Evolutionary conservation across 2,329 filamentous ascomycete genomes (phyloP), one percentile per base, ranked within the genome.

Genomic region (Monilinia laxa): DNA sequence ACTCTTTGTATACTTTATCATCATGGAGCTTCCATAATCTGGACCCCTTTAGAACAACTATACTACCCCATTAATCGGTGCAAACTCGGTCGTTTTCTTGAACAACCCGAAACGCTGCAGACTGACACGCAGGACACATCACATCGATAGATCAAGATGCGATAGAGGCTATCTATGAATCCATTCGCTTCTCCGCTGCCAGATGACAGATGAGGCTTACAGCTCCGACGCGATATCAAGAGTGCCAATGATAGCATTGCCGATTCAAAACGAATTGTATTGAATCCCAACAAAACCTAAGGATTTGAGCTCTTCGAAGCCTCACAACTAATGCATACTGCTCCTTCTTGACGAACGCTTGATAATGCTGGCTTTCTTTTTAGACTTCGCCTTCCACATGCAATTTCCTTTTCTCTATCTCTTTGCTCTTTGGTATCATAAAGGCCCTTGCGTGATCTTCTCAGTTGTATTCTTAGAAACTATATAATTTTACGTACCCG

Each of bases 121-220:
- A 28, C 40, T 64, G 62, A 64, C 20, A 58, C 25, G 62, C 62
- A 64, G 52, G 49, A 64, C 38, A 57, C 52, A 57, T 52, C 58
- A 62, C 58, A 51, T 56, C 12, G 11, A 60, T 20, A 60, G 54
- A 56, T 40, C 38, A 42, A 42, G n/a, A 57, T 40, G 23, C 25
- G 10, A 58, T n/a, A n/a, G 38, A 45, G 42, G 23, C 38, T 20
- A 58, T 42, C 55, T 28, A 45, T 45, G 23, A 16, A 31, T 28
- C 56, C n/a, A 25, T 52, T 45, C 35, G 10, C 58, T 35, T 62
- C 9, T 16, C 58, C 14, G 45, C 45, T 62, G 47, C 58, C n/a
- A 62, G 23, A 42, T 63, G 49, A 55, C 35, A 55, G 60, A 42
- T 63, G 49, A n/a, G 60, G 35, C 60, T 31, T 54, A 14, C 16